Percentiles rank a stretch among this genome's conserved stretches.
Evolutionary conservation across 1,139 yeast species (phyloP).

Genomic region (Zygoascus hellenicus): DNA sequence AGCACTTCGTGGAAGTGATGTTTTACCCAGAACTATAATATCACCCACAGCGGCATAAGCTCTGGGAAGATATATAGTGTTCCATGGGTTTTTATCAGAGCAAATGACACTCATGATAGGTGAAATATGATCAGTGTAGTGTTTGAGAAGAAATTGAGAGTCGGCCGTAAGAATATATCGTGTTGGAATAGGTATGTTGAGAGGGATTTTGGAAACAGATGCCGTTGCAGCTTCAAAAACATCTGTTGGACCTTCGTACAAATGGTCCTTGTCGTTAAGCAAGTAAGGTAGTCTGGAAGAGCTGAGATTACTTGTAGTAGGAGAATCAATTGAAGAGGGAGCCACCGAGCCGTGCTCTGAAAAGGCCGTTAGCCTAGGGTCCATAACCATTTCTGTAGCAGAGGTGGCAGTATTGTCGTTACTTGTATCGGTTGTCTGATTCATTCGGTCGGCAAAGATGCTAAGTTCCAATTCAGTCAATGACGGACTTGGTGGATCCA

Average conservation of each 20-base stretch:
- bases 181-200: background rate
- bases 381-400: too few species aligned
- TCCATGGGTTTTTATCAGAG: conserved; percentile 81
- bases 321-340: too few species aligned
- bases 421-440: too few species aligned
- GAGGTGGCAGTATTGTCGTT: too few species aligned
- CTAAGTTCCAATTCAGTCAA: too few species aligned
- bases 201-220: background rate
- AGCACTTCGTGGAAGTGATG: conserved; percentile 73
- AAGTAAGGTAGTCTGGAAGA: background rate
- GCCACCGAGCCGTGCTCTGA: too few species aligned
- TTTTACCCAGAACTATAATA: conserved; percentile 63
- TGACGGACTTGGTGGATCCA: too few species aligned
- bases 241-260: background rate
- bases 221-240: background rate
- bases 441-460: too few species aligned
- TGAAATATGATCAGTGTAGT: conserved; percentile 75
- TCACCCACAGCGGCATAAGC: conserved; percentile 82
- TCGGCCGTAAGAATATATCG: conserved; percentile 16
- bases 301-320: too few species aligned
- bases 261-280: background rate
- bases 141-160: conserved; percentile 56
- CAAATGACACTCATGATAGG: conserved; percentile 86
- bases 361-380: too few species aligned
- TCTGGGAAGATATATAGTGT: conserved; percentile 73